A percentile compares a stretch with the other conserved stretches of the same genome.
These are phyloP conservation scores for Colletotrichum lini DNA, from an alignment of 2,329 filamentous ascomycete genomes.

Conservation along the genomic window DNA sequence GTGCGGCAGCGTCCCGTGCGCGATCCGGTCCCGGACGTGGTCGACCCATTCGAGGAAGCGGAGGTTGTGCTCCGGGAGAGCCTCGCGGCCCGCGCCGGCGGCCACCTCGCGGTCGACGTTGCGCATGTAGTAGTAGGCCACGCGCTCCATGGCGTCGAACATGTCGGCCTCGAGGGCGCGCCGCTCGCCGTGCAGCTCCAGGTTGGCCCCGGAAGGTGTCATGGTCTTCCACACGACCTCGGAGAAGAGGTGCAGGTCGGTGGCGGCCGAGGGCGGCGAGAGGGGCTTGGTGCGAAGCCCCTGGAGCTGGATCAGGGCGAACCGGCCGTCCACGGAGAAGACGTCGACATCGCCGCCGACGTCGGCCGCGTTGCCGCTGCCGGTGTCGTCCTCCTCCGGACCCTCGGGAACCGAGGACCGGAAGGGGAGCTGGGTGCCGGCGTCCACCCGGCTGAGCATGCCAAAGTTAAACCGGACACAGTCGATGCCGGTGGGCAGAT, in stretches of 20 bases:
- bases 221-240: conserved; percentile 13
- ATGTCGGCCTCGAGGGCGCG: conserved; percentile 46
- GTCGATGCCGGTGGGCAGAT: conserved; percentile 48
- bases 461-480: not conserved
- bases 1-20: too few relatives aligned
- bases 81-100: too few relatives aligned
- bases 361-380: not conserved
- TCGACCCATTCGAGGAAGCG: too few relatives aligned
- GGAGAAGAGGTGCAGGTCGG: not conserved
- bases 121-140: too few relatives aligned
- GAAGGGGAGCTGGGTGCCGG: not conserved
- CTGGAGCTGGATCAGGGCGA: not conserved
- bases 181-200: too few relatives aligned
- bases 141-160: too few relatives aligned
- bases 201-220: conserved; percentile 28
- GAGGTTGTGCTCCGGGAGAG: too few relatives aligned
- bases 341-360: conserved; percentile 2
- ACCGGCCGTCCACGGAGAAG: not conserved
- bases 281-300: not conserved
- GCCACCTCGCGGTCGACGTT: too few relatives aligned
- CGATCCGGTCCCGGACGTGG: too few relatives aligned
- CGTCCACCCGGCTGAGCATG: too few relatives aligned
- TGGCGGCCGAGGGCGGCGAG: not conserved
- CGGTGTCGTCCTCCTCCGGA: not conserved
- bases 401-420: not conserved